A percentile compares a stretch with the other conserved stretches of the same genome.
phyloP scores from a whole-genome alignment of 306 rosid species.

The Chamaecrista fasciculata region DNA sequence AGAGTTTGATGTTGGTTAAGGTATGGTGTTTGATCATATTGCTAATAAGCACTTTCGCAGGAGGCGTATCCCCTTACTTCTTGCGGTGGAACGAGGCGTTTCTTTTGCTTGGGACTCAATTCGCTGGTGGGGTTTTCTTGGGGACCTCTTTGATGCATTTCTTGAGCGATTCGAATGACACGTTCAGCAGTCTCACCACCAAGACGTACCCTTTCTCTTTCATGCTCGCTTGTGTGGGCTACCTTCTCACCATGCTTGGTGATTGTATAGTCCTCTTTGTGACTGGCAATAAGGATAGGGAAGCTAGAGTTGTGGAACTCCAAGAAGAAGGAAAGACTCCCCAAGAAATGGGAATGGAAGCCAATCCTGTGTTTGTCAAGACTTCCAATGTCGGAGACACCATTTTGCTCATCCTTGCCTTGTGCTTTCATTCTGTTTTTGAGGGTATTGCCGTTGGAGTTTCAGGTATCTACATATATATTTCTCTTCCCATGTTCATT shows the following conservation, averaged over 20 bases:
- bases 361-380: conserved; percentile 40
- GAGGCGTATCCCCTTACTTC: conserved; percentile 70
- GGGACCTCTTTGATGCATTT: conserved; percentile 78
- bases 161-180: conserved; percentile 57
- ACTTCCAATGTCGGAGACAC: conserved; percentile 63
- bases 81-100: conserved; percentile 67
- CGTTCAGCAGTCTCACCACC: conserved; percentile 48
- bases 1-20: conserved; percentile 52
- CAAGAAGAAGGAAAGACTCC: conserved; percentile 50
- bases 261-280: conserved; percentile 47
- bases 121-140: conserved; percentile 72
- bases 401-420: conserved; percentile 62
- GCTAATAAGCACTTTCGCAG: conserved; percentile 50
- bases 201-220: conserved; percentile 70
- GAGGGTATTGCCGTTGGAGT: conserved; percentile 85
- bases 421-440: conserved; percentile 78
- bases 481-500: too few relatives aligned
- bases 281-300: conserved; percentile 28
- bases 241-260: conserved; percentile 69
- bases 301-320: conserved; percentile 42
- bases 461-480: too few relatives aligned
- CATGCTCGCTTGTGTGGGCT: conserved; percentile 66
- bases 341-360: neutral
- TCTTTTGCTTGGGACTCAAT: conserved; percentile 67
- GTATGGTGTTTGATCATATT: conserved; percentile 71